phyloP scores from a whole-genome alignment of 441 rosid species.

The Pelargonium myrrhifolium region DNA sequence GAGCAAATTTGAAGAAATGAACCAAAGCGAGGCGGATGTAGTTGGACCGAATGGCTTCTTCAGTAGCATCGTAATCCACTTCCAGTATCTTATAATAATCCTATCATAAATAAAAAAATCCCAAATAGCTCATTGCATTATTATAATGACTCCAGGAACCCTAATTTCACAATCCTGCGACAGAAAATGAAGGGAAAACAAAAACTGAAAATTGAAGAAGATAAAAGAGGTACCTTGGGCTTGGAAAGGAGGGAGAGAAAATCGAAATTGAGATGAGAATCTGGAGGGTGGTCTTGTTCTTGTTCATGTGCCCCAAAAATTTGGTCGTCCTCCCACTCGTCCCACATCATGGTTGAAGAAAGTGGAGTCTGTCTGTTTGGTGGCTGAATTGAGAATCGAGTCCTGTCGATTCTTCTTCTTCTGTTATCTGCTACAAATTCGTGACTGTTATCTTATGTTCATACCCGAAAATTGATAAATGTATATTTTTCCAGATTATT shows the following conservation, averaged over 20 bases:
- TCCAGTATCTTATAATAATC: slow-evolving; percentile 84
- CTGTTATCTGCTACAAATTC: too few species aligned
- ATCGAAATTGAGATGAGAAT: slow-evolving; percentile 49
- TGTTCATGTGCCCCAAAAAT: slow-evolving; percentile 18
- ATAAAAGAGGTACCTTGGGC: slow-evolving; percentile 41
- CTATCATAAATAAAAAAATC: slow-evolving; percentile 25
- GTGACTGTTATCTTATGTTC: too few species aligned
- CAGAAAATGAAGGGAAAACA: not conserved
- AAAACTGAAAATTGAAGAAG: not conserved
- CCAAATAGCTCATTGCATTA: not conserved
- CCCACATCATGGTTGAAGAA: slow-evolving; percentile 20
- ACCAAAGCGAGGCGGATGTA: slow-evolving; percentile 92
- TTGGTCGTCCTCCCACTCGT: slow-evolving; percentile 10
- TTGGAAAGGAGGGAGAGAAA: slow-evolving; percentile 50
- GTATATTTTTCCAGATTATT: too few species aligned
- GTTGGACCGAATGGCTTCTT: slow-evolving; percentile 78
- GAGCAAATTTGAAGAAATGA: not conserved
- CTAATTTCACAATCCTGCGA: not conserved
- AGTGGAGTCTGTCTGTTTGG: too few species aligned
- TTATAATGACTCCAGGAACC: slow-evolving; percentile 4
- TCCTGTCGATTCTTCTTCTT: too few species aligned
- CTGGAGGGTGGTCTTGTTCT: slow-evolving; percentile 21
- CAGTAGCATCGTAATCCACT: slow-evolving; percentile 69
- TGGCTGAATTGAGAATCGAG: too few species aligned
- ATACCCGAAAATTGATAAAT: too few species aligned